Conservation (phyloP, 495 filamentous ascomycete genomes). For the Umbilicaria muhlenbergii region DNA sequence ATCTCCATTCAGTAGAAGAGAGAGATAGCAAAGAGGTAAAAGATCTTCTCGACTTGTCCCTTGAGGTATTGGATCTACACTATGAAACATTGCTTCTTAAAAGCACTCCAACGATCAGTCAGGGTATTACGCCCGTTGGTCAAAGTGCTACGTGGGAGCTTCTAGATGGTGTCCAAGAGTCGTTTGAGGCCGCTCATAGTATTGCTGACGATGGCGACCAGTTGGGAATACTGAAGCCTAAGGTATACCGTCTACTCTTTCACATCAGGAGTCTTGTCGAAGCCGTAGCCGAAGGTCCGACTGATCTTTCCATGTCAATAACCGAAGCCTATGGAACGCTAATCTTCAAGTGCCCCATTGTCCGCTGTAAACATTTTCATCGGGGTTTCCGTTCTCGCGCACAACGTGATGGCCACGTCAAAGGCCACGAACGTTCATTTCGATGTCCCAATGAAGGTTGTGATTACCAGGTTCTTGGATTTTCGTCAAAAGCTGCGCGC, state of each 20-base stretch:
- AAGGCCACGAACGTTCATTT: background rate
- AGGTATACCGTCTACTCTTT: background rate
- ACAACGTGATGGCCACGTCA: conserved; percentile 1
- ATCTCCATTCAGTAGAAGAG: no score
- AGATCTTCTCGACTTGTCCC: no score
- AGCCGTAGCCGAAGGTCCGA: background rate
- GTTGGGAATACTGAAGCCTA: background rate
- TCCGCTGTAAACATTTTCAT: background rate
- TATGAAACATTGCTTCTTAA: no score
- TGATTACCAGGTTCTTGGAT: conserved; percentile 1
- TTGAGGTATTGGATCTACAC: no score
- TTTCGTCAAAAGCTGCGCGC: background rate
- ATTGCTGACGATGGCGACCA: no score
- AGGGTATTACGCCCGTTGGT: no score
- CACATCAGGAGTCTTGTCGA: conserved; percentile 1
- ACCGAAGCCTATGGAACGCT: conserved; percentile 2
- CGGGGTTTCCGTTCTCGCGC: background rate
- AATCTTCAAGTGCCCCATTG: conserved; percentile 2
- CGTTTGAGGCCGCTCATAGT: no score
- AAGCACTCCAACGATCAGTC: no score
- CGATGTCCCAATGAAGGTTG: background rate
- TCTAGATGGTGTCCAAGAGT: no score
- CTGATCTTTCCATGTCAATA: background rate
- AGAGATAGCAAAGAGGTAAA: no score
- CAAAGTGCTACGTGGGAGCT: no score